phyloP scores from a whole-genome alignment of 768 basidiomycete species.

The Boletus huronensis region DNA sequence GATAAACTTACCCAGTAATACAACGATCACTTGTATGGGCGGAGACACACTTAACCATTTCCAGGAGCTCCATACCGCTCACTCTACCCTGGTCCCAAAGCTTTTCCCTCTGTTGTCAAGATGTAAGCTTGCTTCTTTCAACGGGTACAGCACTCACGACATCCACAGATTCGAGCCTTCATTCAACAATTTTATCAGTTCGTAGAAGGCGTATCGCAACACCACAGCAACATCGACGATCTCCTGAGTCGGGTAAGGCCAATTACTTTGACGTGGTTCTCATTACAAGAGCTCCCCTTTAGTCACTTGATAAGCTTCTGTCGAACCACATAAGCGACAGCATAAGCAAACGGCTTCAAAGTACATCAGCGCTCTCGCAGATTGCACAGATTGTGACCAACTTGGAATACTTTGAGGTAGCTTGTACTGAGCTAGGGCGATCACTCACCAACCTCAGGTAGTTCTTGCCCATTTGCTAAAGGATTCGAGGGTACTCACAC shows the following conservation, averaged over 20 bases:
- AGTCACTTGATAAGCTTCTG: conserved; percentile 88
- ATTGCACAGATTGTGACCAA: conserved; percentile 92
- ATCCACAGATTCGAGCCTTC: conserved; percentile 71
- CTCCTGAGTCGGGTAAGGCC: conserved; percentile 74
- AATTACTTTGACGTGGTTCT: background rate
- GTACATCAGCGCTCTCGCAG: conserved; percentile 79
- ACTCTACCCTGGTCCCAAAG: conserved; percentile 92
- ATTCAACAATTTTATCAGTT: conserved; percentile 96
- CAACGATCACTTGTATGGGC: background rate
- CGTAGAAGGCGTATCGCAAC: conserved; percentile 90
- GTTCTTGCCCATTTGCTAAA: conserved; percentile 8
- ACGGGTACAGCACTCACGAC: background rate
- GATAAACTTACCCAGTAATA: conserved; percentile 53
- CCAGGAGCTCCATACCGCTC: conserved; percentile 62
- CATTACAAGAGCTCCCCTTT: conserved; percentile 1
- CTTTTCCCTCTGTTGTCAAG: conserved; percentile 92
- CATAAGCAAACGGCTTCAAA: conserved; percentile 68
- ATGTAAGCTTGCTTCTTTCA: conserved; percentile 41
- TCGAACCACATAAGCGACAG: conserved; percentile 71
- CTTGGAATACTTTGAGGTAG: conserved; percentile 84
- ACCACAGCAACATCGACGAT: conserved; percentile 89
- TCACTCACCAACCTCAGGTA: conserved; percentile 82
- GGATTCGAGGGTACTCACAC: conserved; percentile 2
- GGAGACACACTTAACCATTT: conserved; percentile 1
- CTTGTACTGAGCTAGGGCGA: conserved; percentile 80